phyloP scores from a whole-genome alignment of 73 alveolate genomes.

The Diophrys appendiculata region DNA sequence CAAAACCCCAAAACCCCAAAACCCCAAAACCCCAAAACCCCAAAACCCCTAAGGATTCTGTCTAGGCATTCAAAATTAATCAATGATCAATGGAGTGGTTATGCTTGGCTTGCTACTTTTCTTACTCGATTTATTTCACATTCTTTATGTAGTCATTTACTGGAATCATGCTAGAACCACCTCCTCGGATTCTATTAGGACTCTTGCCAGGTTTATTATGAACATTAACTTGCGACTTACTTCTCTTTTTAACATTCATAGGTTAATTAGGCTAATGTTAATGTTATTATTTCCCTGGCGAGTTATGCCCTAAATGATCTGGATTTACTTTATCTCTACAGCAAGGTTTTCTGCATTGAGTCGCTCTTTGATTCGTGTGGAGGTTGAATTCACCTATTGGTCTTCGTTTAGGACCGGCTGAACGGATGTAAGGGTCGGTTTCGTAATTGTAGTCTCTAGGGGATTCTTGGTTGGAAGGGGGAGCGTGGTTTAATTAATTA shows the following conservation, averaged over 20 bases:
- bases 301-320: not conserved
- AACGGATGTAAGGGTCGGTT: too few relatives aligned
- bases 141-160: not conserved
- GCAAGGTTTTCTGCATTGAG: not conserved
- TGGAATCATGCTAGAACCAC: not conserved
- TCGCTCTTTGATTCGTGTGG: not conserved
- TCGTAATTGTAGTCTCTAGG: too few relatives aligned
- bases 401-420: too few relatives aligned
- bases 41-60: too few relatives aligned
- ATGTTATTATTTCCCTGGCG: too few relatives aligned
- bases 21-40: too few relatives aligned
- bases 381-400: not conserved
- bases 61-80: too few relatives aligned
- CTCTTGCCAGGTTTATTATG: not conserved
- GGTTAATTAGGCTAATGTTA: not conserved
- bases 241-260: not conserved
- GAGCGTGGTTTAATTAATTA: too few relatives aligned
- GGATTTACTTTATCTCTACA: not conserved
- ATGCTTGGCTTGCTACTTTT: too few relatives aligned
- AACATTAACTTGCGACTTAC: not conserved
- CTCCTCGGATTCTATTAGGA: not conserved
- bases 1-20: too few relatives aligned
- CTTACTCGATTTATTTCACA: not conserved
- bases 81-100: too few relatives aligned
- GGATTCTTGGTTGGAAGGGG: too few relatives aligned